Conservation (phyloP, 139 green algal genomes). For the Chlorella sp. region DNA sequence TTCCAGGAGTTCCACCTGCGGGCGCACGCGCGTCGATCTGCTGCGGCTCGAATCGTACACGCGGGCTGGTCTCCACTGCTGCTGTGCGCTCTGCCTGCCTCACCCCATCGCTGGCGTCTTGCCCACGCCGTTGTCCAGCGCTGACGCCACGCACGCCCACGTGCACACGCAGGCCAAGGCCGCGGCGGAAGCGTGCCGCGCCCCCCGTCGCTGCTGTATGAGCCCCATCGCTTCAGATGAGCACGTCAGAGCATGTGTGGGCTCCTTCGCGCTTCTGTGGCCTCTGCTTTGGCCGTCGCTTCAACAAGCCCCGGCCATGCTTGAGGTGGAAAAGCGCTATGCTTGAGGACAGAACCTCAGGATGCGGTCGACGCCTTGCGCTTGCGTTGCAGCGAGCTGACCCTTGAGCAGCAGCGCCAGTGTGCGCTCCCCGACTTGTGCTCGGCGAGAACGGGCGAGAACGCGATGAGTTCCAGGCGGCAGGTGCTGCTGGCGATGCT, state of each 20-base stretch:
- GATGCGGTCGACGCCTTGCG: no score
- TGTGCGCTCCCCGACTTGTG: no score
- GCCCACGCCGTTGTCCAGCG: constrained; percentile 30
- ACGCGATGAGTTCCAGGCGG: no score
- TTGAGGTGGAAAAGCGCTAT: no score
- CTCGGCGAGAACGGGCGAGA: no score
- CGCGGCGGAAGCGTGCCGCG: no score
- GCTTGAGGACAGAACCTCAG: no score
- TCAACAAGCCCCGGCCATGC: no score
- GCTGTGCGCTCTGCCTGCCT: background rate
- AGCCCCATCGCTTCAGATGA: background rate
- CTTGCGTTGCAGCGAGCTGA: no score
- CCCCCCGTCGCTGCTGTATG: background rate
- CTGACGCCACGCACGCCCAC: background rate
- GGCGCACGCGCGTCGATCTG: no score
- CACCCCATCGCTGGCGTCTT: constrained; percentile 31
- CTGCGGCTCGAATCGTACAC: background rate
- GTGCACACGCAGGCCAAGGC: background rate
- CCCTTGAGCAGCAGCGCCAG: no score
- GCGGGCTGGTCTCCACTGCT: background rate
- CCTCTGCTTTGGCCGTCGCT: background rate
- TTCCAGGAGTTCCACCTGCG: constrained; percentile 29
- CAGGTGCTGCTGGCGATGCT: no score
- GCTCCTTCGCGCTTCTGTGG: background rate
- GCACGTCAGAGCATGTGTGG: background rate